Evolutionary conservation across 1,284 basidiomycete species (phyloP).

Genomic region (Heterobasidion occidentale): DNA sequence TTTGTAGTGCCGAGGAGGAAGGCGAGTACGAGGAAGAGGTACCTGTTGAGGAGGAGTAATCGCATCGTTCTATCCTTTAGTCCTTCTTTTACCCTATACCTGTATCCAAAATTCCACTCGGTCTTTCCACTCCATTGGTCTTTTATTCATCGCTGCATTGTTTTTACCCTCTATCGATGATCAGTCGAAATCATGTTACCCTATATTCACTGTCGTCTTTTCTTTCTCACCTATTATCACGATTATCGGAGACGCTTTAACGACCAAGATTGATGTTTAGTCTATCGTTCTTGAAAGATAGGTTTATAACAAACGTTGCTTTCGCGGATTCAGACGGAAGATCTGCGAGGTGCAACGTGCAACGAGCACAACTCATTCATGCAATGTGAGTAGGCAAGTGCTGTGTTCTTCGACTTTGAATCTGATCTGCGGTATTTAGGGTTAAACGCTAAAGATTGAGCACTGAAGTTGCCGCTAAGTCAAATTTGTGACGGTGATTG

Average conservation of each 20-base stretch:
- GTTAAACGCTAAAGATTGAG: no score
- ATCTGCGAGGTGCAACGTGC: neutral
- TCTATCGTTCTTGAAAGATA: conserved; percentile 2
- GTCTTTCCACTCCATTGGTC: conserved; percentile 4
- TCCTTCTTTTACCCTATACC: conserved; percentile 4
- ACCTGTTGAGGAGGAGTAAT: conserved; percentile 47
- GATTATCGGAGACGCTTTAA: conserved; percentile 8
- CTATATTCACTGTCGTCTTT: conserved; percentile 7
- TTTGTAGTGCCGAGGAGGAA: conserved; percentile 65
- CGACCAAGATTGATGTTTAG: conserved; percentile 7
- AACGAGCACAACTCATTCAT: neutral
- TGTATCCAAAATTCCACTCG: conserved; percentile 11
- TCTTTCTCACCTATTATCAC: conserved; percentile 2
- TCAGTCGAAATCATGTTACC: conserved; percentile 8
- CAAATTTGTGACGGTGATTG: no score
- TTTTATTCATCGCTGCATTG: neutral
- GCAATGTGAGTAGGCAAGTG: neutral
- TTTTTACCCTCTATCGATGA: conserved; percentile 6
- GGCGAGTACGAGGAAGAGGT: conserved; percentile 76
- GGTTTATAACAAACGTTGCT: neutral
- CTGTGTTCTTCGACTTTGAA: no score
- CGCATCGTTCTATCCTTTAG: conserved; percentile 8
- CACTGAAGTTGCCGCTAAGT: no score
- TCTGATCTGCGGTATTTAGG: no score
- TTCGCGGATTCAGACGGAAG: neutral